Evolutionary conservation across 352 stramenopile genomes (phyloP).

Genomic region (Globisporangium ultimum): DNA sequence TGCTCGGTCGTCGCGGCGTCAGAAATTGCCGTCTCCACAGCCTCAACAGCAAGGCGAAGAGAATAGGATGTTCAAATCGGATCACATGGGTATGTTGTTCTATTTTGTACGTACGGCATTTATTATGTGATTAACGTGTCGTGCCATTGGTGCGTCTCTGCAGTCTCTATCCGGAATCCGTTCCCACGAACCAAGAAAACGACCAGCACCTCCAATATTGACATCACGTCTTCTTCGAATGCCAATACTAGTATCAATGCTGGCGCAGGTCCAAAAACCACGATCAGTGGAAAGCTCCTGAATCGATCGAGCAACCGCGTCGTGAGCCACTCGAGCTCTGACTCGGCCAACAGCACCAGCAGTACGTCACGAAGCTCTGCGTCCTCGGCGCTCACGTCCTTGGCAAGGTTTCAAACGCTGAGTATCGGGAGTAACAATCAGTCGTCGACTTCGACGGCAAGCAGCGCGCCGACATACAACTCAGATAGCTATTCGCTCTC

Average conservation of each 20-base stretch:
- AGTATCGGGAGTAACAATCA: constrained; percentile 23
- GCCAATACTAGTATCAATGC: too few species aligned
- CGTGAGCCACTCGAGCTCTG: constrained; percentile 17
- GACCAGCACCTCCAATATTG: constrained; percentile 22
- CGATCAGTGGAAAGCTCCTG: constrained; percentile 29
- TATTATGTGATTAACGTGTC: too few species aligned
- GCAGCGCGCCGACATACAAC: constrained; percentile 7
- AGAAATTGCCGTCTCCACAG: constrained; percentile 8
- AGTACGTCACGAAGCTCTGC: constrained; percentile 18
- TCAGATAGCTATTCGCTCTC: constrained; percentile 16
- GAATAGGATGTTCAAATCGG: constrained; percentile 29
- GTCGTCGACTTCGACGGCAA: constrained; percentile 12
- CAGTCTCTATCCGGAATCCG: constrained; percentile 27
- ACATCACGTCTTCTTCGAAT: constrained; percentile 16
- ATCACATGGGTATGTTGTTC: constrained; percentile 12
- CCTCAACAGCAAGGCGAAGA: constrained; percentile 5
- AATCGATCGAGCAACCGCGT: constrained; percentile 25
- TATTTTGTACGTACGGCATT: not conserved
- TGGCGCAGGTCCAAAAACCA: constrained; percentile 13
- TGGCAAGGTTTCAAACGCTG: constrained; percentile 35
- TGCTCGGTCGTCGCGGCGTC: not conserved
- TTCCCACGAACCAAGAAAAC: constrained; percentile 37
- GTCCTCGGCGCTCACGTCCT: constrained; percentile 35
- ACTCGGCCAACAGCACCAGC: constrained; percentile 11
- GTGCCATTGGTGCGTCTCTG: not conserved